Conservation (phyloP, 2,329 filamentous ascomycete genomes). For the Fusarium liriodendri region DNA sequence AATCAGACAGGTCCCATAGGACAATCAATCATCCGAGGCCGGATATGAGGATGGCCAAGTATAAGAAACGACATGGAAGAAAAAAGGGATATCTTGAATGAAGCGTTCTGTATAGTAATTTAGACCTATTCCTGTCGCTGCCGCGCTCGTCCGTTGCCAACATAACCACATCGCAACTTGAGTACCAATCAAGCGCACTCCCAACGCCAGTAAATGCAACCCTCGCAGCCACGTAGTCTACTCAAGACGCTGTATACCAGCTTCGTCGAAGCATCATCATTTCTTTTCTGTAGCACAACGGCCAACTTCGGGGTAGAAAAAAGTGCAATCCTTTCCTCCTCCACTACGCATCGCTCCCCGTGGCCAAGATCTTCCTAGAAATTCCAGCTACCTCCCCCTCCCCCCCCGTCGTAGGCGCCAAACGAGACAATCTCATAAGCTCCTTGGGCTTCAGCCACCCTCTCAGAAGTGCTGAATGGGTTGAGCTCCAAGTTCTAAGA, state of each 20-base stretch:
- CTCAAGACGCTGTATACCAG: constrained; percentile 5
- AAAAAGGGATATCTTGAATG: constrained; percentile 20
- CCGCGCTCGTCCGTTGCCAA: not conserved
- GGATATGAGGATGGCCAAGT: constrained; percentile 1
- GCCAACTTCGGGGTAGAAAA: not conserved
- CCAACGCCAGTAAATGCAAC: constrained; percentile 36
- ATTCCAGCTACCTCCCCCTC: not conserved
- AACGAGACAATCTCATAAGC: not conserved
- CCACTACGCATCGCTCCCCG: not conserved
- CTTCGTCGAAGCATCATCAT: constrained; percentile 7
- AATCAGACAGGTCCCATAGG: constrained; percentile 39
- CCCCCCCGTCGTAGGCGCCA: not conserved
- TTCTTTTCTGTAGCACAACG: not conserved
- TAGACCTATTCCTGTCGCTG: constrained; percentile 19
- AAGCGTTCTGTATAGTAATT: constrained; percentile 15
- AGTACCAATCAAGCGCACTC: not conserved
- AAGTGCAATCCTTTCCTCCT: not conserved
- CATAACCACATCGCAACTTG: not conserved
- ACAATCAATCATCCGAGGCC: constrained; percentile 30
- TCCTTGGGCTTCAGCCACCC: not conserved
- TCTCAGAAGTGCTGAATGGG: not conserved
- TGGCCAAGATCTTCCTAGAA: not conserved
- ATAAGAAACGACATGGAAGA: not conserved
- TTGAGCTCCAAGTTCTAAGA: constrained; percentile 26
- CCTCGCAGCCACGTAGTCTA: constrained; percentile 12